Evolutionary conservation across 257 asterid species (phyloP).

Genomic region (Osmanthus fragrans): DNA sequence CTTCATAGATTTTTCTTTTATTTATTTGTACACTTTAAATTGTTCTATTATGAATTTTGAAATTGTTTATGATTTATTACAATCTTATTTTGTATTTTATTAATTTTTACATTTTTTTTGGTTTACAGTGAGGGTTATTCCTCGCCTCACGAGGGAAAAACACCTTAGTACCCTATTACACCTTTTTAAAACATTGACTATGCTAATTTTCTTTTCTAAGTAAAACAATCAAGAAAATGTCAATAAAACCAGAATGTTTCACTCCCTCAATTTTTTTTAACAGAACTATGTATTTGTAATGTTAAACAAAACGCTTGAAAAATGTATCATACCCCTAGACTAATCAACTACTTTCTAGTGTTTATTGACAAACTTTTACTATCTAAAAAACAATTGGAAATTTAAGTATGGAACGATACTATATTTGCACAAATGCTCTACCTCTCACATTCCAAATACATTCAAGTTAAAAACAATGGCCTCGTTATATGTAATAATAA

Average conservation of each 20-base stretch:
- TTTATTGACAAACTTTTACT: not conserved
- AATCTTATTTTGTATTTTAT: too few relatives aligned
- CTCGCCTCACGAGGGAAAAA: too few relatives aligned
- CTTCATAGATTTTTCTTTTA: too few relatives aligned
- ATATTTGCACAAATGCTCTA: not conserved
- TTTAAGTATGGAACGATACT: not conserved
- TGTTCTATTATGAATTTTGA: too few relatives aligned
- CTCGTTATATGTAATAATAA: not conserved
- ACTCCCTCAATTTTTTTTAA: not conserved
- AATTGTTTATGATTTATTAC: too few relatives aligned
- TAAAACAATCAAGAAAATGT: not conserved
- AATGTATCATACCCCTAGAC: not conserved
- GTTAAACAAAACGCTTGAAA: not conserved
- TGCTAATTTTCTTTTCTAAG: not conserved
- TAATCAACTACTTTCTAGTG: not conserved
- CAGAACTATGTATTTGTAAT: not conserved
- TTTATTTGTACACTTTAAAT: too few relatives aligned
- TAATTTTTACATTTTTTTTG: too few relatives aligned
- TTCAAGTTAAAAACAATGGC: not conserved
- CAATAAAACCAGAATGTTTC: not conserved
- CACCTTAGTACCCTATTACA: too few relatives aligned
- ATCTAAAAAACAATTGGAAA: not conserved
- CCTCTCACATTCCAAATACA: conserved; percentile 1
- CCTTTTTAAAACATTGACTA: too few relatives aligned
- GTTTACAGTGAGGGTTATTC: too few relatives aligned